These are phyloP conservation scores for Arthrobotrys sphaeroides DNA, from an alignment of 2,329 filamentous ascomycete genomes.

Conservation along the genomic window DNA sequence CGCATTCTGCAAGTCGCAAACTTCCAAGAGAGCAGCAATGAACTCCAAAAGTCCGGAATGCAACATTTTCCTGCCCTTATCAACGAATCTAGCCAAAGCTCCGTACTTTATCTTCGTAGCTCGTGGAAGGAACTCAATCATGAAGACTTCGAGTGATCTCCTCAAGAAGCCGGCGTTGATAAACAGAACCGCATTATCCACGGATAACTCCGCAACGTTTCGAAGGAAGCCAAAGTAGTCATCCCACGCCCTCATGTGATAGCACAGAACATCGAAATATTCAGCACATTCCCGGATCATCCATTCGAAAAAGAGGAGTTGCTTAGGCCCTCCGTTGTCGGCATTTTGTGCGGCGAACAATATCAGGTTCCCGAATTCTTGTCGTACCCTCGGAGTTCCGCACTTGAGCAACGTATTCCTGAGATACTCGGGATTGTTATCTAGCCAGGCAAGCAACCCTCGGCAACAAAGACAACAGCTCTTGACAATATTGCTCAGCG, in stretches of 20 bases:
- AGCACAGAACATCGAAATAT: conserved; percentile 62
- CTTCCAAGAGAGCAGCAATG: conserved; percentile 43
- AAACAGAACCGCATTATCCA: conserved; percentile 68
- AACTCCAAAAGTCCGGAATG: conserved; percentile 60
- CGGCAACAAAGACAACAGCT: conserved; percentile 54
- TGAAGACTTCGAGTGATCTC: conserved; percentile 70
- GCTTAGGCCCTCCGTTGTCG: conserved; percentile 46
- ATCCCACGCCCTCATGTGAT: conserved; percentile 73
- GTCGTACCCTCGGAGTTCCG: conserved; percentile 55
- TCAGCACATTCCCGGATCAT: conserved; percentile 55
- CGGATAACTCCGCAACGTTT: conserved; percentile 72
- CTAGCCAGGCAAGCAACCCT: conserved; percentile 55
- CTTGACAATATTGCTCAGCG: conserved; percentile 66
- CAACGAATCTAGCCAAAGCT: conserved; percentile 60
- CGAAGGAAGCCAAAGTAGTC: conserved; percentile 78
- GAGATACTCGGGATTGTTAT: conserved; percentile 47
- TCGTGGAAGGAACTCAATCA: conserved; percentile 66
- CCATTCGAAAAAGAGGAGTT: conserved; percentile 50
- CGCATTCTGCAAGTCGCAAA: conserved; percentile 33
- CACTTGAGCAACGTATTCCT: conserved; percentile 56
- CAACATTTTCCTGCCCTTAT: conserved; percentile 64
- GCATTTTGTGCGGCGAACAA: conserved; percentile 56
- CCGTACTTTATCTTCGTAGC: conserved; percentile 66
- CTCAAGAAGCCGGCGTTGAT: conserved; percentile 71
- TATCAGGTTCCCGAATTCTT: conserved; percentile 55